Evolutionary conservation across 2,329 filamentous ascomycete genomes (phyloP), one percentile per base, ranked within the genome.

Genomic region (Trichoderma guizhouense): DNA sequence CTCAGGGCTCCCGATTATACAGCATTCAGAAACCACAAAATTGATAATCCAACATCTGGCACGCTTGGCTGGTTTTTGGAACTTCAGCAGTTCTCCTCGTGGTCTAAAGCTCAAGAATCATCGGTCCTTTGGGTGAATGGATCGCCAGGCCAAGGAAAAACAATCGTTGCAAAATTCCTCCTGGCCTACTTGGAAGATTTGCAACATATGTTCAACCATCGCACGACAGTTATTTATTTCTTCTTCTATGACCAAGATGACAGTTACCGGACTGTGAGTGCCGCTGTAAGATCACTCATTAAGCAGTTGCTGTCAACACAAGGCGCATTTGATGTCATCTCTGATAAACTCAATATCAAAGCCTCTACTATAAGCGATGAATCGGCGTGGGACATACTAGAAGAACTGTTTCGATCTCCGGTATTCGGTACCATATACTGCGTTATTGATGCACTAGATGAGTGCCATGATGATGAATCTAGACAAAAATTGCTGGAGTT

Each of bases 161-260:
- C 66, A 14, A 53, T 69, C n/a, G 28, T 69, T 2, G 28, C 66
- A 5, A 69, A 69, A 47, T 69, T 69, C 3, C 26, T 60, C 66
- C 18, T 69, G 7, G 6, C 18, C 0, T 2, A 47, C 5, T 14
- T 69, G n/a, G 53, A 69, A 9, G 11, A 32, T 14, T 32, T 26
- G 7, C 5, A 18, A 3, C 4, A 2, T 11, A 30, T 5, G 3
- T 18, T 7, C 18, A 32, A 32, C 24, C 1, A 14, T 24, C 24
- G 1, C 24, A 12, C 53, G 18, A 39, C 26, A 0, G 34, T 69
- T 11, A 60, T 69, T 1, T 60, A 69, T n/a, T 69, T 69, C 34
- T 69, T 69, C 14, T 69, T 69, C 43, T 53, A 69, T 51, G 26
- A 53, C 18, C 66, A 69, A 9, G 66, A 69, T 4, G 57, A 69